phyloP scores from a whole-genome alignment of 148 eudicot species.

The Gaultheria prostrata region DNA sequence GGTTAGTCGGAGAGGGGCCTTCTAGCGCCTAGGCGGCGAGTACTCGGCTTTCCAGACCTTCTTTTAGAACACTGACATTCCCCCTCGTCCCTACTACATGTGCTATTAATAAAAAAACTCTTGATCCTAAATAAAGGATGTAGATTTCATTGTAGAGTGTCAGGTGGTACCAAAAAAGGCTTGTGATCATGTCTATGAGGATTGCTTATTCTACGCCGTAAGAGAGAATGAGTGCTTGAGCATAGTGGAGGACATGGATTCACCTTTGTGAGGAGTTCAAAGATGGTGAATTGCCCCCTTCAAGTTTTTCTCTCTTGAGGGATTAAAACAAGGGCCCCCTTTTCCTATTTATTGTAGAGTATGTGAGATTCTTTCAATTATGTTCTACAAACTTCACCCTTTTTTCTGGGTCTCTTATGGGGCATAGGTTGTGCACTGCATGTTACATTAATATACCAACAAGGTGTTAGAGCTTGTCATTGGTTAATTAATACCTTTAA shows the following conservation, averaged over 20 bases:
- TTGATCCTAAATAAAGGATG: no score
- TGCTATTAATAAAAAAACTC: no score
- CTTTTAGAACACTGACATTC: no score
- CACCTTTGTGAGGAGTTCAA: neutral
- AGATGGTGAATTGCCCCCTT: neutral
- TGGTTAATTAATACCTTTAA: no score
- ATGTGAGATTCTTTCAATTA: neutral
- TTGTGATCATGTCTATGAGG: neutral
- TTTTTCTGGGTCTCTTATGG: neutral
- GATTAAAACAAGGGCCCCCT: neutral
- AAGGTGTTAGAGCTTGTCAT: neutral
- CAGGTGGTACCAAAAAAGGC: neutral
- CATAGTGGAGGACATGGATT: neutral
- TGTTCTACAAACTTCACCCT: neutral
- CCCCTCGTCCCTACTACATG: no score
- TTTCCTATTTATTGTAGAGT: neutral
- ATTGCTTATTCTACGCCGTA: neutral
- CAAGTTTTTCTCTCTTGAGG: neutral
- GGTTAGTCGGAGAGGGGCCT: no score
- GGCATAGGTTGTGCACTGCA: neutral
- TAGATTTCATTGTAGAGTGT: neutral
- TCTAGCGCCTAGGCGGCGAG: no score
- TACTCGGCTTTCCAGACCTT: no score
- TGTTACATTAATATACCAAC: neutral
- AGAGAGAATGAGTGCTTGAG: neutral